Evolutionary conservation across 208 protist species (phyloP).

Genomic region (Lotmaria passim): DNA sequence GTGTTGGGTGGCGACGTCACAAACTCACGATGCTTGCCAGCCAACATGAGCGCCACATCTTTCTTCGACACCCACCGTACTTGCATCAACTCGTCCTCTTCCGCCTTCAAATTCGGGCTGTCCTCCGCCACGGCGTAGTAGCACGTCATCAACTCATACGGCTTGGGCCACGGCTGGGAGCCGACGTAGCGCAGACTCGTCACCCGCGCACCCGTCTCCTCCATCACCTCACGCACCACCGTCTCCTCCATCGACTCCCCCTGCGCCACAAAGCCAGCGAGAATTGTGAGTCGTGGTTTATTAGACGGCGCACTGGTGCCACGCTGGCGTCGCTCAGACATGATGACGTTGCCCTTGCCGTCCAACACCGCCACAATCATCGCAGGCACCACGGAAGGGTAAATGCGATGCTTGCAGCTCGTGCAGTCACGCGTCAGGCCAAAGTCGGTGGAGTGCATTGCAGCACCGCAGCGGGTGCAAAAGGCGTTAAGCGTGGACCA

Average conservation of each 20-base stretch:
- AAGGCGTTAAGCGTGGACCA: conserved; percentile 37
- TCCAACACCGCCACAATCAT: conserved; percentile 62
- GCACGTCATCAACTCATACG: conserved; percentile 51
- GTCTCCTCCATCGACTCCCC: conserved; percentile 65
- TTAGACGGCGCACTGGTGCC: neutral
- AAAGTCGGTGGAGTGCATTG: conserved; percentile 19
- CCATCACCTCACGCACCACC: conserved; percentile 56
- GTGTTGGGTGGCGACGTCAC: conserved; percentile 29
- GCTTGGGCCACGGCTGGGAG: conserved; percentile 61
- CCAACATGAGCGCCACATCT: conserved; percentile 41
- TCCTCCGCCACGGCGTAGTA: conserved; percentile 63
- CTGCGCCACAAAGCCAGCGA: conserved; percentile 52
- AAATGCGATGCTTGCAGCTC: conserved; percentile 32
- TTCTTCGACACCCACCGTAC: conserved; percentile 56
- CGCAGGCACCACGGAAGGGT: conserved; percentile 39
- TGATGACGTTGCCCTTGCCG: conserved; percentile 46
- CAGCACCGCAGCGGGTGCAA: conserved; percentile 41
- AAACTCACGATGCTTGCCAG: conserved; percentile 39
- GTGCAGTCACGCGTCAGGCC: conserved; percentile 33
- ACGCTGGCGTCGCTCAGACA: conserved; percentile 35
- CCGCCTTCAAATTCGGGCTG: conserved; percentile 21
- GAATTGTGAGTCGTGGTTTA: conserved; percentile 28
- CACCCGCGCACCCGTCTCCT: conserved; percentile 54
- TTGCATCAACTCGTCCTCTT: conserved; percentile 43
- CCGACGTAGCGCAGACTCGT: conserved; percentile 53